Conservation (phyloP, 2,329 filamentous ascomycete species). For the Apiospora rasikravindrae region DNA sequence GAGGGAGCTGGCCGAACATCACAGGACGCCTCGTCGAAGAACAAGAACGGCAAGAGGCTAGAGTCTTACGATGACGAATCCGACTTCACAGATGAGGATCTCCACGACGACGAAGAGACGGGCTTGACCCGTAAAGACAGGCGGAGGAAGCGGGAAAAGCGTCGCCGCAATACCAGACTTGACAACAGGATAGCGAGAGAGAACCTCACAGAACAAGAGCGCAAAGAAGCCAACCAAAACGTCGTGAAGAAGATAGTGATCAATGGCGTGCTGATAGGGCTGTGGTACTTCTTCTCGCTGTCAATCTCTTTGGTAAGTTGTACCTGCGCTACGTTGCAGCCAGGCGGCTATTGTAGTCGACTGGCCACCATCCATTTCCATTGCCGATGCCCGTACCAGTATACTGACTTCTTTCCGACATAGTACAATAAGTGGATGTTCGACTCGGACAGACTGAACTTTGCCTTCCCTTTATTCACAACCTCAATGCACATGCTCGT, state of each 20-base stretch:
- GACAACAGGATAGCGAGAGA: constrained; percentile 72
- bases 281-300: constrained; percentile 92
- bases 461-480: constrained; percentile 93
- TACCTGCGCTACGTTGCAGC: not conserved
- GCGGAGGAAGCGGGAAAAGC: constrained; percentile 69
- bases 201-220: constrained; percentile 72
- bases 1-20: constrained; percentile 36
- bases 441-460: constrained; percentile 80
- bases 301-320: constrained; percentile 83
- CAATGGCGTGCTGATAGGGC: constrained; percentile 79
- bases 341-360: not conserved
- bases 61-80: constrained; percentile 53
- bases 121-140: constrained; percentile 79
- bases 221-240: constrained; percentile 75
- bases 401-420: constrained; percentile 1
- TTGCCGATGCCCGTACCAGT: not conserved
- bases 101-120: constrained; percentile 88
- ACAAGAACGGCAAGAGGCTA: constrained; percentile 28
- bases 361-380: not conserved
- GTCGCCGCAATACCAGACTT: constrained; percentile 69
- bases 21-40: constrained; percentile 28
- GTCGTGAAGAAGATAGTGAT: constrained; percentile 72
- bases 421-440: constrained; percentile 99
- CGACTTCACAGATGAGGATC: constrained; percentile 69
- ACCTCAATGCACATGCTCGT: constrained; percentile 96